A percentile compares a stretch with the other conserved stretches of the same genome.
Conservation (phyloP, 345 rosid species). For the Eucalyptus grandis region DNA sequence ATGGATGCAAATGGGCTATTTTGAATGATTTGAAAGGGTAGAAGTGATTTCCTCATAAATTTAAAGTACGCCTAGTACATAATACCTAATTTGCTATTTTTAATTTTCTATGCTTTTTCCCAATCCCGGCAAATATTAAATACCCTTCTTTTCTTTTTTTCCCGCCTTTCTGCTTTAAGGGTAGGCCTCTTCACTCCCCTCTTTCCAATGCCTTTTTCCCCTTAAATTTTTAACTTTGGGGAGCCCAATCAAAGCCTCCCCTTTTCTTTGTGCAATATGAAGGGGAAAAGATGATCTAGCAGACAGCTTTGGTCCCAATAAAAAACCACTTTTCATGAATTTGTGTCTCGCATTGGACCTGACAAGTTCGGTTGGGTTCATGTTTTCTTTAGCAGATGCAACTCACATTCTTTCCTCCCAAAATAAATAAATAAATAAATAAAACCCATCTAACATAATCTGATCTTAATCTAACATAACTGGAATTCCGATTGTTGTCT, state of each 20-base stretch:
- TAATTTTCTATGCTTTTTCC: not conserved
- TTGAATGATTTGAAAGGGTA: not conserved
- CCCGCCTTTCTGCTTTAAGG: not conserved
- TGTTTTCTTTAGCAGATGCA: not conserved
- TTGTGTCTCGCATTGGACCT: not conserved
- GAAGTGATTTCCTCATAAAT: not conserved
- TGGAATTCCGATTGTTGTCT: not conserved
- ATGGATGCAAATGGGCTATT: not conserved
- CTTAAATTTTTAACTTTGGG: not conserved
- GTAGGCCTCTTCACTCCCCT: not conserved
- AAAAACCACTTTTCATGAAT: not conserved
- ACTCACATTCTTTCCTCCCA: not conserved
- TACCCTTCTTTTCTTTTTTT: not conserved
- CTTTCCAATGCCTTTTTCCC: not conserved
- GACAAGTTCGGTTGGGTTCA: not conserved
- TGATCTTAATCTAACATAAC: not conserved
- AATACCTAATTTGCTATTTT: not conserved
- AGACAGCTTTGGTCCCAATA: not conserved
- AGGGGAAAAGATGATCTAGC: not conserved
- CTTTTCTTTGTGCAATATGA: not conserved
- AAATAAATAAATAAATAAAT: not conserved
- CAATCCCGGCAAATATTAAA: not conserved
- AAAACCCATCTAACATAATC: not conserved
- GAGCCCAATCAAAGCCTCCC: slow-evolving; percentile 15
- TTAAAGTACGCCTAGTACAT: not conserved